phyloP scores from a whole-genome alignment of 2,329 filamentous ascomycete species.

The Phialophora tarda region DNA sequence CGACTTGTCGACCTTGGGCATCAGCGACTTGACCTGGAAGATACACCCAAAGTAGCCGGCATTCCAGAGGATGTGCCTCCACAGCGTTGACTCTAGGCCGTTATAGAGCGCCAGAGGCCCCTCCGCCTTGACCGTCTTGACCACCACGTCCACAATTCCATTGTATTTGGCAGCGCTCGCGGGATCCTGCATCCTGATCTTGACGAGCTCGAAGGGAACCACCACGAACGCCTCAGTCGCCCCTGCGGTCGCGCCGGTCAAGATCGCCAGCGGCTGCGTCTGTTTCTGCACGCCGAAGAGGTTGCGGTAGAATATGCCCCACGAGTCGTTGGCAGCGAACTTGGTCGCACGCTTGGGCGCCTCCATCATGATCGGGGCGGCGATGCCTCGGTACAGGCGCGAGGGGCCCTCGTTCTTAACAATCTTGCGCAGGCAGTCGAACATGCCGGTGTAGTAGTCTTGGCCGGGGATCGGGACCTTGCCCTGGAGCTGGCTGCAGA shows the following conservation, averaged over 20 bases:
- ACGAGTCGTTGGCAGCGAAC: constrained; percentile 98
- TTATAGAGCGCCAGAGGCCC: constrained; percentile 91
- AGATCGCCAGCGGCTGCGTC: constrained; percentile 87
- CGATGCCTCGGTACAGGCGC: constrained; percentile 93
- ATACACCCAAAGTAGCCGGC: constrained; percentile 97
- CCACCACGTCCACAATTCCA: constrained; percentile 59
- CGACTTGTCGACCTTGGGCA: constrained; percentile 76
- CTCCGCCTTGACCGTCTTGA: constrained; percentile 77
- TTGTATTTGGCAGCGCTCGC: constrained; percentile 79
- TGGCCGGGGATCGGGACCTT: constrained; percentile 69
- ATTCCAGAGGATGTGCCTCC: constrained; percentile 95
- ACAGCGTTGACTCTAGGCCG: constrained; percentile 93
- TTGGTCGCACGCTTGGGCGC: constrained; percentile 96
- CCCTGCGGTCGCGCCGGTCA: constrained; percentile 92
- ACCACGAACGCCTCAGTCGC: constrained; percentile 97
- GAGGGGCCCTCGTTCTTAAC: constrained; percentile 91
- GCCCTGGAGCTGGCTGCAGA: constrained; percentile 79
- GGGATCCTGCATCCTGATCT: constrained; percentile 96
- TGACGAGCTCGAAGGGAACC: constrained; percentile 97
- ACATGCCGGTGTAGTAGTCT: constrained; percentile 93
- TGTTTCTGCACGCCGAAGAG: constrained; percentile 83
- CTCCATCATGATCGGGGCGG: constrained; percentile 96
- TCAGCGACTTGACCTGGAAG: constrained; percentile 86
- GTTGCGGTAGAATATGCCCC: constrained; percentile 92
- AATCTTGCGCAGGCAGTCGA: constrained; percentile 98